Evolutionary conservation across 139 green algal species (phyloP).

Genomic region (Auxenochlorella pyrenoidosa): DNA sequence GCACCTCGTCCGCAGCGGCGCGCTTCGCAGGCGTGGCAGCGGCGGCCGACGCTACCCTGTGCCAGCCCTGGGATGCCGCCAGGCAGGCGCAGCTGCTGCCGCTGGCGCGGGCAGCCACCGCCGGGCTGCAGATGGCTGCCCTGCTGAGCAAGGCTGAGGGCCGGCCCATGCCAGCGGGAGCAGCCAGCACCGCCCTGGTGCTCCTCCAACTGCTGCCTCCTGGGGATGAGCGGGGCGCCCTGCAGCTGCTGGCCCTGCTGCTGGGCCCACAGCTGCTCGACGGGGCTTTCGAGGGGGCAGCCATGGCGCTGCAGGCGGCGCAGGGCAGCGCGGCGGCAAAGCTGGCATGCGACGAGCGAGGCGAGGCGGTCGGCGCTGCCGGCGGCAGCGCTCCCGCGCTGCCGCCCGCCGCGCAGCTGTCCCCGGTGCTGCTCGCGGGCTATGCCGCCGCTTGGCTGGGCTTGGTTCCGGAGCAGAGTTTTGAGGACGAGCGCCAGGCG

Average conservation of each 20-base stretch:
- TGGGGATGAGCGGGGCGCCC: slow-evolving; percentile 15
- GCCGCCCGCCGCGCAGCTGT: background rate
- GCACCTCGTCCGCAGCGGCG: background rate
- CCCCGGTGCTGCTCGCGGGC: slow-evolving; percentile 36
- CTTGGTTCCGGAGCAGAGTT: slow-evolving; percentile 22
- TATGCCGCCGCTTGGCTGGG: slow-evolving; percentile 54
- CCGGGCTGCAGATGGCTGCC: background rate
- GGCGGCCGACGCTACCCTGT: slow-evolving; percentile 12
- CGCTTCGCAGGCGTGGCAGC: background rate
- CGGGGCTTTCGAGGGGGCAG: background rate
- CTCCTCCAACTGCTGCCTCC: slow-evolving; percentile 35
- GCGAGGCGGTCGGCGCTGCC: background rate
- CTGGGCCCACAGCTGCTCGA: background rate
- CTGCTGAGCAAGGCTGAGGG: background rate
- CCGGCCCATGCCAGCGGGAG: background rate
- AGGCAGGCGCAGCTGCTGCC: background rate
- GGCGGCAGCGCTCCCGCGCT: background rate
- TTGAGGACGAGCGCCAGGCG: background rate
- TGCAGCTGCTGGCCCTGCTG: slow-evolving; percentile 29
- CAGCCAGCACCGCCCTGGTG: background rate
- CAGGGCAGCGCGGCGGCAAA: background rate
- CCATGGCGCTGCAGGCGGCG: background rate
- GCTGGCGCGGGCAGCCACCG: slow-evolving; percentile 18
- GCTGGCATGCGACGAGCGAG: background rate
- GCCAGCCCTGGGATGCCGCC: slow-evolving; percentile 38